These are phyloP conservation scores for Hypoxylon sp. DNA, from an alignment of 2,329 filamentous ascomycete genomes.

Conservation along the genomic window DNA sequence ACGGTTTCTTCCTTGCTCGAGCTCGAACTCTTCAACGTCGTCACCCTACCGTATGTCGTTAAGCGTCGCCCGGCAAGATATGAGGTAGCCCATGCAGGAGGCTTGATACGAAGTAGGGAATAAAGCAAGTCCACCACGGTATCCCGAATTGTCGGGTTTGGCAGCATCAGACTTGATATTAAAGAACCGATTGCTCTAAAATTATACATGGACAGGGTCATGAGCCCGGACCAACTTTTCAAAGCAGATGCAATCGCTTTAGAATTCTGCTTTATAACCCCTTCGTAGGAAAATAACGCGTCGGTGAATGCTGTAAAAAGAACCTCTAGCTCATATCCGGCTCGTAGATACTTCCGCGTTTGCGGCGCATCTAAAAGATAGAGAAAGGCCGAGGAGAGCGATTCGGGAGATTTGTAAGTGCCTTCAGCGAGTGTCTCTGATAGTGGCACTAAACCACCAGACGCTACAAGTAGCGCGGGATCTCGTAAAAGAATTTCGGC, in stretches of 20 bases:
- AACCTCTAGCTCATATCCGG: constrained; percentile 90
- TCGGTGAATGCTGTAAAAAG: constrained; percentile 96
- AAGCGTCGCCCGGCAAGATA: constrained; percentile 93
- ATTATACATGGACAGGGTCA: constrained; percentile 89
- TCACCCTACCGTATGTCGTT: constrained; percentile 96
- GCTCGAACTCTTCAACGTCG: constrained; percentile 78
- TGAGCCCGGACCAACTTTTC: constrained; percentile 93
- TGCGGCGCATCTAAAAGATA: constrained; percentile 90
- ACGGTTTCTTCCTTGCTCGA: constrained; percentile 64
- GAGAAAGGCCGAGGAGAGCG: constrained; percentile 87
- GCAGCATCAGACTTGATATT: constrained; percentile 73
- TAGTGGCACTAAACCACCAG: constrained; percentile 87
- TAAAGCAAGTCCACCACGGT: constrained; percentile 92
- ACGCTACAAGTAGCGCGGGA: constrained; percentile 82
- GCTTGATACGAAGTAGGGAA: constrained; percentile 85
- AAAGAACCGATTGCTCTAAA: constrained; percentile 88
- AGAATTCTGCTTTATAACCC: constrained; percentile 83
- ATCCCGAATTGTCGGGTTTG: constrained; percentile 72
- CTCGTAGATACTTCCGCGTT: constrained; percentile 84
- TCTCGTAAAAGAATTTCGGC: constrained; percentile 92
- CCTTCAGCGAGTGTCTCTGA: constrained; percentile 94
- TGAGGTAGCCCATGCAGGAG: constrained; percentile 93
- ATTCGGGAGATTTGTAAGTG: constrained; percentile 92
- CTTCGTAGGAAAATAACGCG: constrained; percentile 73
- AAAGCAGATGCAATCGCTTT: constrained; percentile 93